These are phyloP conservation scores for Auricularia heimuer DNA, from an alignment of 768 basidiomycete species.

Conservation along the genomic window DNA sequence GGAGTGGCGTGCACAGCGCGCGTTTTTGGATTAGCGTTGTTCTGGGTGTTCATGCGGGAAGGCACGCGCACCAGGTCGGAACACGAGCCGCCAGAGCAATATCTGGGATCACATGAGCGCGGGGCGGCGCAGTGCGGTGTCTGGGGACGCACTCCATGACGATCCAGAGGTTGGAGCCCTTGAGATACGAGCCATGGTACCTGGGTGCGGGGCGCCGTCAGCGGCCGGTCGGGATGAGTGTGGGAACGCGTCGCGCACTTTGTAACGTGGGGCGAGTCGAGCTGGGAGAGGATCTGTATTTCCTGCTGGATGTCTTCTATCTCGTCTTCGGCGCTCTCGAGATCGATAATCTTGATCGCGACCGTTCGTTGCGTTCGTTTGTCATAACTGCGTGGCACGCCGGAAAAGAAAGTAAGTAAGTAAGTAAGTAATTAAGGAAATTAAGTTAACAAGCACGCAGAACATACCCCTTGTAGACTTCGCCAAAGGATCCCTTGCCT, in stretches of 20 bases:
- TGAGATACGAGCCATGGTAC: conserved; percentile 94
- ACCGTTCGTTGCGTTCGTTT: conserved; percentile 93
- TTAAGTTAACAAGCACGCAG: conserved; percentile 2
- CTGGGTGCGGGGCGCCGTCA: conserved; percentile 27
- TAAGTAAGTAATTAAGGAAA: background rate
- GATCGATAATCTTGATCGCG: conserved; percentile 98
- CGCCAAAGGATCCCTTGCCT: conserved; percentile 99
- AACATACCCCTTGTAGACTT: conserved; percentile 93
- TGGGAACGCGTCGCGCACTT: conserved; percentile 49
- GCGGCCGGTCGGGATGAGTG: conserved; percentile 8
- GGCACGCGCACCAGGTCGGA: conserved; percentile 71
- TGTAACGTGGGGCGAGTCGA: conserved; percentile 94
- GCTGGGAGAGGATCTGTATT: conserved; percentile 92
- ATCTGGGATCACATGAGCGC: conserved; percentile 35
- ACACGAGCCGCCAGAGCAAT: conserved; percentile 96
- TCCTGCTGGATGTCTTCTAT: conserved; percentile 99
- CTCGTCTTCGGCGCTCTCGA: conserved; percentile 98
- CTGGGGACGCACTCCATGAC: conserved; percentile 76
- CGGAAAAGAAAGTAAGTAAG: conserved; percentile 2
- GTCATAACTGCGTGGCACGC: conserved; percentile 58
- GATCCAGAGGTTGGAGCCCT: conserved; percentile 96
- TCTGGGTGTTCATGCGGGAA: background rate
- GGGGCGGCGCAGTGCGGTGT: background rate
- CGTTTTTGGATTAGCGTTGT: background rate
- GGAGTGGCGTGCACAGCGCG: background rate